Base-by-base conservation (phyloP, 2,329 filamentous ascomycete genomes). In the Fusarium annulatum region DNA sequence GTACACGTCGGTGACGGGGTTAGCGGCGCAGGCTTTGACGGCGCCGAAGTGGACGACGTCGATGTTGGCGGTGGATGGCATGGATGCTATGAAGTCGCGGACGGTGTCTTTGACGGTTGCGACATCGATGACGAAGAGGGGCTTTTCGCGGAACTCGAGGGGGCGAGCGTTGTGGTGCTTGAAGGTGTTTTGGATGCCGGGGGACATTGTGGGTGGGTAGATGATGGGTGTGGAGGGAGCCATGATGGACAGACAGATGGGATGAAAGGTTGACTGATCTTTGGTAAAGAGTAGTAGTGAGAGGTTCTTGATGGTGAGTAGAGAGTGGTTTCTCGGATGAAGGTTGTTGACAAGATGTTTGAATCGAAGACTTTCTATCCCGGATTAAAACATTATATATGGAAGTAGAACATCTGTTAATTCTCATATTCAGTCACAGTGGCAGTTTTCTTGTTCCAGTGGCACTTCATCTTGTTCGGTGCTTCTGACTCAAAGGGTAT, bases 261-360 rank as follows among this genome's bases (percentile, higher is more conserved):
- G 23, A 26, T 38, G 14, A 53, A 26, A 26, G 7, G 9, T 8
- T 5, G 9, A 6, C 0, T n/a, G 21, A 18, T n/a, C 0, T n/a
- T 18, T 9, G 15, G 1, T 12, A 10, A 33, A 18, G 28, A 18
- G 9, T n/a, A n/a, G 0, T 11, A 9, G 3, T 10, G 9, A 9
- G 26, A 21, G 9, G 30, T 11, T 18, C 7, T 49, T 9, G 30
- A 34, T 19, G 30, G 10, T 23, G 9, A 33, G 26, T 28, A 28
- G 26, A 28, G 26, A 28, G 26, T 28, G 3, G 14, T 53, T 26
- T 36, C 34, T 38, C 3, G 2, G 7, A 9, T 12, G 9, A 18
- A 21, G 3, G 12, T 9, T 28, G 9, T 28, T 53, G 51, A 53
- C 2, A n/a, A 53, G 51, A 28, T 28, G 19, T 12, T 21, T 39